phyloP scores from a whole-genome alignment of 2,329 filamentous ascomycete species.

The Orbilia javanica region DNA sequence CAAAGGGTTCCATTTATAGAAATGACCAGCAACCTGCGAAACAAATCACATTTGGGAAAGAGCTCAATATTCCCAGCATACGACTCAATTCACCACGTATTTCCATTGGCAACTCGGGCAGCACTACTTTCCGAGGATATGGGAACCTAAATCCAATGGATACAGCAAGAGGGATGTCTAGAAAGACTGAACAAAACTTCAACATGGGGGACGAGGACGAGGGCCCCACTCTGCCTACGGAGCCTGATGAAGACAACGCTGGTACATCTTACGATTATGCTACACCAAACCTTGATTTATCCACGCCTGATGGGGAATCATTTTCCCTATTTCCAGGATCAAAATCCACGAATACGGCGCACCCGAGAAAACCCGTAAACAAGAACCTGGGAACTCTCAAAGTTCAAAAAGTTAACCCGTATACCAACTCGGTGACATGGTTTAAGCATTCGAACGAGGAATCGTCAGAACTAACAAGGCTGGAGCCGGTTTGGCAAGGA shows the following conservation, averaged over 20 bases:
- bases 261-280: neutral
- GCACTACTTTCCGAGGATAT: conserved; percentile 3
- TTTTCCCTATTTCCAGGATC: conserved; percentile 1
- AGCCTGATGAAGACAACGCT: conserved; percentile 3
- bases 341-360: neutral
- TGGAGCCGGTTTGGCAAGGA: conserved; percentile 32
- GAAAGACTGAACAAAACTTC: neutral
- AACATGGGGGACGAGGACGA: conserved; percentile 27
- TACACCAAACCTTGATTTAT: conserved; percentile 19
- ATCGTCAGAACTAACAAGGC: conserved; percentile 6
- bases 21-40: neutral
- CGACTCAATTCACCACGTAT: neutral
- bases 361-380: neutral
- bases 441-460: conserved; percentile 12
- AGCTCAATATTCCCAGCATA: neutral
- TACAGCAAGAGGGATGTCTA: conserved; percentile 8
- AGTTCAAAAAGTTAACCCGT: neutral
- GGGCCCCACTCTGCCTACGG: conserved; percentile 7
- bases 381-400: neutral
- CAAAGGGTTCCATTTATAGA: neutral
- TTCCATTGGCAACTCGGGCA: neutral
- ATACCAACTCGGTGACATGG: conserved; percentile 25
- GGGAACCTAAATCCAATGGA: conserved; percentile 13
- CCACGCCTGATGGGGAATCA: conserved; percentile 11
- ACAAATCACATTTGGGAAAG: neutral